These are phyloP conservation scores for Raddia distichophylla DNA, from an alignment of 176 grass and related monocot genomes.

Conservation along the genomic window DNA sequence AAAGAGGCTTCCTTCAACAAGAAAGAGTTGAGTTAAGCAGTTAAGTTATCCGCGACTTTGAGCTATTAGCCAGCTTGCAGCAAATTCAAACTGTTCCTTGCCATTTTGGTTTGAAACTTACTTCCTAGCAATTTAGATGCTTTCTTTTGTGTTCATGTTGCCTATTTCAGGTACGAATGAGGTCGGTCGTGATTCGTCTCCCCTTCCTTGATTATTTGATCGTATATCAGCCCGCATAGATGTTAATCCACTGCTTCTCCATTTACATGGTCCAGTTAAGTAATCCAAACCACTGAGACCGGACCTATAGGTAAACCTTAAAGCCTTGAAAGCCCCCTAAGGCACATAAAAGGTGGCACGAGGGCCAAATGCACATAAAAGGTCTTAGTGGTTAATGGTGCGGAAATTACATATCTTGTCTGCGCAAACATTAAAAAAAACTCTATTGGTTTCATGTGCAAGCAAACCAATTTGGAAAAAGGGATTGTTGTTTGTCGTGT, in stretches of 20 bases:
- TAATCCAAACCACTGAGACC: not conserved
- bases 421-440: not conserved
- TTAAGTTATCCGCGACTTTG: no score
- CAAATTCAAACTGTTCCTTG: no score
- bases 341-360: not conserved
- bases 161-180: no score
- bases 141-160: no score
- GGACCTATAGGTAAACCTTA: not conserved
- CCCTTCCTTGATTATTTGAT: not conserved
- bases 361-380: not conserved
- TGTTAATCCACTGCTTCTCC: not conserved
- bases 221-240: not conserved
- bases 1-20: no score
- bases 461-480: not conserved
- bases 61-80: no score
- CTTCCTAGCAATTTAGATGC: no score
- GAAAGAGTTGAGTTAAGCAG: no score
- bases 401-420: not conserved
- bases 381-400: not conserved
- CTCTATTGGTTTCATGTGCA: not conserved
- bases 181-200: no score
- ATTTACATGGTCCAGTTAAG: not conserved
- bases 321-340: conserved; percentile 5
- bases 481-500: not conserved
- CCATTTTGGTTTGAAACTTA: no score